Conservation (phyloP, 345 rosid genomes). For the Excoecaria agallocha region DNA sequence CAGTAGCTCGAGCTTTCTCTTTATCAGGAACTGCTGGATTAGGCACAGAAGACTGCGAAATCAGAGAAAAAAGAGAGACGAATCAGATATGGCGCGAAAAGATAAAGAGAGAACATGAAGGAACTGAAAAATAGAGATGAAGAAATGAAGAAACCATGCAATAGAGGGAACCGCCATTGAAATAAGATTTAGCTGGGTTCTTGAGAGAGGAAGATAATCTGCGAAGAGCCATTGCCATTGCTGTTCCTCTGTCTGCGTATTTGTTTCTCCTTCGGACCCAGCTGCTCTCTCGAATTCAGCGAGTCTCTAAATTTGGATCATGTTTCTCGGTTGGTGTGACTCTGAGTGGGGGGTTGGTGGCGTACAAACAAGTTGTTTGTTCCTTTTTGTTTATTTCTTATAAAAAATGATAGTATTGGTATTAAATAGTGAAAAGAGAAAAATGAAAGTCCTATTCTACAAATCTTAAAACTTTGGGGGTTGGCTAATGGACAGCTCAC, state of each 20-base stretch:
- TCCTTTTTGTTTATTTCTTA: neutral
- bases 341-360: slow-evolving; percentile 12
- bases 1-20: slow-evolving; percentile 61
- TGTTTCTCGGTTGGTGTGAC: slow-evolving; percentile 9
- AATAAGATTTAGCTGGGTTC: slow-evolving; percentile 35
- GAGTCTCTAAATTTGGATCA: neutral
- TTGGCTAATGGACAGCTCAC: neutral
- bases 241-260: slow-evolving; percentile 13
- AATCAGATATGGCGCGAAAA: neutral
- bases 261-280: neutral
- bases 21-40: slow-evolving; percentile 43
- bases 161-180: slow-evolving; percentile 44
- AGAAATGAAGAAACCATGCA: slow-evolving; percentile 37
- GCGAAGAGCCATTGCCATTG: slow-evolving; percentile 71
- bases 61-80: neutral
- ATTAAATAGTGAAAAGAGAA: neutral
- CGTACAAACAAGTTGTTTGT: neutral
- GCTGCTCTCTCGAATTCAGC: neutral
- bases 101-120: neutral
- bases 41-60: slow-evolving; percentile 64
- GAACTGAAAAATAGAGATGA: neutral
- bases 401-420: neutral
- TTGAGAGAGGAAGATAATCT: slow-evolving; percentile 53
- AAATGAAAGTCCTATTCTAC: neutral
- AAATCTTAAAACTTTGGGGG: neutral